Conservation (phyloP, 2,329 filamentous ascomycete species). For the Plenodomus tracheiphilus region DNA sequence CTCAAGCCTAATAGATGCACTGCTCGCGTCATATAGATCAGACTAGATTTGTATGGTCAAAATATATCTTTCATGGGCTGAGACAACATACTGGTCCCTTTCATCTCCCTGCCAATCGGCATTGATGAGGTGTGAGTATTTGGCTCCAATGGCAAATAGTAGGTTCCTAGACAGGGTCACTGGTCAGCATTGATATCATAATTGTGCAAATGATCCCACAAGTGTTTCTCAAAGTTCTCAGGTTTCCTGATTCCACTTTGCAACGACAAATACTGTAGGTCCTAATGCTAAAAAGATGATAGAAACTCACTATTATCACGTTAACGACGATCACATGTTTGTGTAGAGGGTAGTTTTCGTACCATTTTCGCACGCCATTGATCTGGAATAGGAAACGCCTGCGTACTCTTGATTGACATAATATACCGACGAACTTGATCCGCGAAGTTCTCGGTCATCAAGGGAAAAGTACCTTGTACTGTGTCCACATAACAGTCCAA, state of each 20-base stretch:
- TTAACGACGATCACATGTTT: neutral
- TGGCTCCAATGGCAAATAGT: conserved; percentile 49
- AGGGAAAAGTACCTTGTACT: conserved; percentile 38
- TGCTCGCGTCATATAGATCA: conserved; percentile 44
- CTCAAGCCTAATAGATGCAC: conserved; percentile 26
- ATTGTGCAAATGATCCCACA: neutral
- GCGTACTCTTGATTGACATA: conserved; percentile 4
- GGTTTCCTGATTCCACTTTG: too few relatives aligned
- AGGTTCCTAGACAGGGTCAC: conserved; percentile 33
- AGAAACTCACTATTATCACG: neutral
- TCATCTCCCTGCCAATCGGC: conserved; percentile 32
- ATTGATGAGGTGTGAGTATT: conserved; percentile 39
- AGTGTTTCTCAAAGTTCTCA: neutral
- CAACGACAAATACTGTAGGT: too few relatives aligned
- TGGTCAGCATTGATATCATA: neutral
- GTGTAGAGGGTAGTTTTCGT: neutral
- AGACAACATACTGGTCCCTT: conserved; percentile 31
- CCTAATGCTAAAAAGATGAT: too few relatives aligned
- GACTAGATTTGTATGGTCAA: neutral
- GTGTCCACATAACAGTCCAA: conserved; percentile 43
- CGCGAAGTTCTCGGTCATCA: conserved; percentile 31
- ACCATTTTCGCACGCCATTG: conserved; percentile 43
- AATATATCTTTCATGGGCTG: neutral
- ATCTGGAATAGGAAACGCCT: conserved; percentile 13
- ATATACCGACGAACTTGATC: conserved; percentile 23